phyloP scores from a whole-genome alignment of 306 rosid species.

The Aeschynomene evenia region DNA sequence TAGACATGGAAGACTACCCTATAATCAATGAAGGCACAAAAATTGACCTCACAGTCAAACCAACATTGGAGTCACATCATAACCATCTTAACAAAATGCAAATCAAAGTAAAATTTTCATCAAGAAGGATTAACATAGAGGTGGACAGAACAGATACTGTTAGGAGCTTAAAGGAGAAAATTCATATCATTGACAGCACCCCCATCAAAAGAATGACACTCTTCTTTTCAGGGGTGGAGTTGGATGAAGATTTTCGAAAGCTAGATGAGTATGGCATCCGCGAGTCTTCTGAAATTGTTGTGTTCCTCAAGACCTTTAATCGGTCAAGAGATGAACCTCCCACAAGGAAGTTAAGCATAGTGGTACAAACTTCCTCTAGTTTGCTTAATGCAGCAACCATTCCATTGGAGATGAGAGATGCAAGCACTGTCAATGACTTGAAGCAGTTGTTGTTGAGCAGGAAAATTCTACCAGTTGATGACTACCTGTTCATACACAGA shows the following conservation, averaged over 20 bases:
- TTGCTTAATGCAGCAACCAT: slow-evolving; percentile 69
- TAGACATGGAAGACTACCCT: slow-evolving; percentile 92
- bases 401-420: slow-evolving; percentile 72
- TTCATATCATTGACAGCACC: slow-evolving; percentile 60
- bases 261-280: slow-evolving; percentile 62
- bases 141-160: slow-evolving; percentile 73
- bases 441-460: slow-evolving; percentile 57
- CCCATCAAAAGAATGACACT: slow-evolving; percentile 69
- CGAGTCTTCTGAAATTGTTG: slow-evolving; percentile 64
- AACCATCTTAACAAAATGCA: slow-evolving; percentile 42
- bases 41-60: slow-evolving; percentile 62
- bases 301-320: slow-evolving; percentile 47
- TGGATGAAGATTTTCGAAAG: slow-evolving; percentile 58
- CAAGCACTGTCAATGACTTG: slow-evolving; percentile 57
- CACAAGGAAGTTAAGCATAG: slow-evolving; percentile 46
- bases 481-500: slow-evolving; percentile 80
- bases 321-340: slow-evolving; percentile 52
- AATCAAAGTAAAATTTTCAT: slow-evolving; percentile 52
- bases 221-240: slow-evolving; percentile 54
- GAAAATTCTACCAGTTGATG: slow-evolving; percentile 59
- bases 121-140: slow-evolving; percentile 54
- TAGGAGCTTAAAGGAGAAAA: slow-evolving; percentile 70
- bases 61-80: slow-evolving; percentile 13
- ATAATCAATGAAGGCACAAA: slow-evolving; percentile 71
- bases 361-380: slow-evolving; percentile 76